Base-by-base conservation (phyloP, 106 monocot species). In the Allium cepa region DNA sequence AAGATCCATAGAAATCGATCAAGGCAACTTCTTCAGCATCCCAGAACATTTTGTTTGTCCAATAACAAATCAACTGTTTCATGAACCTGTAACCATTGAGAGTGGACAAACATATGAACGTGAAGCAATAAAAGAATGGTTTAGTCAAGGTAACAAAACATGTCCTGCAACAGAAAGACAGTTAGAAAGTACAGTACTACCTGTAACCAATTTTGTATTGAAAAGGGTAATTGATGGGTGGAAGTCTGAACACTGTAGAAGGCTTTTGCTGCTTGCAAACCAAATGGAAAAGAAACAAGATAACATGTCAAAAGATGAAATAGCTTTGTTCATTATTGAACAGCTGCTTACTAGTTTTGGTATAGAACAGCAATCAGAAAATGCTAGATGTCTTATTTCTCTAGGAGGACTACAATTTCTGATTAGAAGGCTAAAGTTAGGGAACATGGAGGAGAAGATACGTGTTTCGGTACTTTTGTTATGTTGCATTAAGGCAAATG, bases 321-420 rank as follows among this genome's bases (percentile, higher is more conserved):
- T 50, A 47, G 74, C 69, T 27, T 62, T 76, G 8, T 22, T 64
- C 36, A 72, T 81, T 51, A 60, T 76, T 17, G 73, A 81, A 7
- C 59, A 75, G 57, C 68, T 81, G 63, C 59, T 72, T 3, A 56
- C 69, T n/a, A 51, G 63, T 45, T 66, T 72, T 7, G 60, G 65
- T 67, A 56, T 14, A 64, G 72, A 76, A 11, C 76, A 83, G 51
- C 69, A 66, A 45, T 59, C 70, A 36, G 69, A 78, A 58, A 85
- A 76, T 66, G 69, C 72, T 4, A 71, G 68, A 47, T 67, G 67
- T 58, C 78, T 85, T 52, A 72, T 85, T 50, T 72, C 81, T 69
- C 56, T 81, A 56, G 85, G 85, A 45, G 85, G 75, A 14, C 28
- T 81, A 56, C 63, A 70, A 27, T 85, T 81, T 76, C 73, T 85